Conservation (phyloP, 192 early-diverging fungal species). For the Backusella tuberculispora region DNA sequence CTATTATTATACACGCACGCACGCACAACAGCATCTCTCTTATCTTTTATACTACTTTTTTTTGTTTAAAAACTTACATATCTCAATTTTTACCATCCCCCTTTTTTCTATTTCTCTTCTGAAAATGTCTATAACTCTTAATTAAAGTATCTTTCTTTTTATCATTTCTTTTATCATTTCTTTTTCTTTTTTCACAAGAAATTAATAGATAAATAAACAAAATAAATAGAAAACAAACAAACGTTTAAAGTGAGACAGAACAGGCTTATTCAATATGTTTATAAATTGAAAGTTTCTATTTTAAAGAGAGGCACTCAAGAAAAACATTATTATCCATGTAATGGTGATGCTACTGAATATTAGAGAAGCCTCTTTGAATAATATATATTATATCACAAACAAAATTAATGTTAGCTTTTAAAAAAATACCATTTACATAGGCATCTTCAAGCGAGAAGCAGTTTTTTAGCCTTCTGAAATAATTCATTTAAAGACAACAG, state of each 20-base stretch:
- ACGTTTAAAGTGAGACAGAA: neutral
- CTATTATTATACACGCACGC: neutral
- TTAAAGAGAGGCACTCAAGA: conserved; percentile 28
- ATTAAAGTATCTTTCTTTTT: conserved; percentile 17
- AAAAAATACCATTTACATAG: too few relatives aligned
- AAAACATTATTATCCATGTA: neutral
- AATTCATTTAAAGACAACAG: too few relatives aligned
- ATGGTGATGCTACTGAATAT: too few relatives aligned
- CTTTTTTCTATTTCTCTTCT: conserved; percentile 13
- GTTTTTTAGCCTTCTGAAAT: too few relatives aligned
- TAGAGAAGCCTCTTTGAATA: too few relatives aligned
- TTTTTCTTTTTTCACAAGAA: neutral
- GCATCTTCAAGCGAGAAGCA: too few relatives aligned
- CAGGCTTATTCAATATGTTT: neutral
- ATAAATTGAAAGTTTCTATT: neutral
- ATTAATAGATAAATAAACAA: neutral
- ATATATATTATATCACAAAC: too few relatives aligned
- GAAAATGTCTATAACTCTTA: conserved; percentile 16
- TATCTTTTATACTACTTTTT: neutral
- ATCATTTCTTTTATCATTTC: neutral
- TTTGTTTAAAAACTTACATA: neutral
- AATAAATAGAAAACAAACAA: neutral
- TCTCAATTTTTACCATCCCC: neutral
- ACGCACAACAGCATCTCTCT: neutral
- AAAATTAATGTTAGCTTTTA: too few relatives aligned